Base-by-base conservation (phyloP, 257 asterid genomes). In the Ajuga chamaepitys region DNA sequence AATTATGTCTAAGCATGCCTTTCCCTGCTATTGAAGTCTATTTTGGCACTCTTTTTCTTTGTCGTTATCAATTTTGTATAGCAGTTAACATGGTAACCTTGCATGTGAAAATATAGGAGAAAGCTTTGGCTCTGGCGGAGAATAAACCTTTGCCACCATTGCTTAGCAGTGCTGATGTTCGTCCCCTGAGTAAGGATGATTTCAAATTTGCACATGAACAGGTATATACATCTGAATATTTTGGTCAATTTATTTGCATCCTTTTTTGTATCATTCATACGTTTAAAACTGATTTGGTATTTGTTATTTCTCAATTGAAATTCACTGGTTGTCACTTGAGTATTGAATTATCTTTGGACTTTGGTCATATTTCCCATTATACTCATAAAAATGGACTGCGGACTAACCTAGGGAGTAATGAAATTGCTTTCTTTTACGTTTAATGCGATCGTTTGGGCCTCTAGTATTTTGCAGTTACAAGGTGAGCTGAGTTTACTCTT, bases 151-250 rank as follows among this genome's bases (percentile, higher is more conserved):
- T 72, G 47, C 95, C 91, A 17, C 76, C 88, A 46, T 72, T 86
- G 81, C 86, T 73, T 46, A 78, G 78, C 77, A 86, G 95, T 74
- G 73, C 83, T 52, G 91, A 86, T 5, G 79, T 84, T 46, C 91
- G 88, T 3, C 73, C 86, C 37, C 76, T 86, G 76, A 82, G 56
- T 63, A 67, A 75, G 82, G 88, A 84, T 53, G 95, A 86, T 74
- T 84, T 86, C 30, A 84, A 74, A 65, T 76, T 60, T 65, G 95
- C 95, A 50, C 91, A 84, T 13, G 87, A 86, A 61, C 91, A 84
- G 88, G 91, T 78, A 67, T 42, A 2, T 26, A 5, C 16, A 16
- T 24, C 18, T 24, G 2, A 32, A 59, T 9, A 2, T 1, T 25
- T 24, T 50, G 22, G 59, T 32, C 9, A 16, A 18, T 68, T 50